phyloP scores from a whole-genome alignment of 495 filamentous ascomycete species.

The Pyronema domesticum region DNA sequence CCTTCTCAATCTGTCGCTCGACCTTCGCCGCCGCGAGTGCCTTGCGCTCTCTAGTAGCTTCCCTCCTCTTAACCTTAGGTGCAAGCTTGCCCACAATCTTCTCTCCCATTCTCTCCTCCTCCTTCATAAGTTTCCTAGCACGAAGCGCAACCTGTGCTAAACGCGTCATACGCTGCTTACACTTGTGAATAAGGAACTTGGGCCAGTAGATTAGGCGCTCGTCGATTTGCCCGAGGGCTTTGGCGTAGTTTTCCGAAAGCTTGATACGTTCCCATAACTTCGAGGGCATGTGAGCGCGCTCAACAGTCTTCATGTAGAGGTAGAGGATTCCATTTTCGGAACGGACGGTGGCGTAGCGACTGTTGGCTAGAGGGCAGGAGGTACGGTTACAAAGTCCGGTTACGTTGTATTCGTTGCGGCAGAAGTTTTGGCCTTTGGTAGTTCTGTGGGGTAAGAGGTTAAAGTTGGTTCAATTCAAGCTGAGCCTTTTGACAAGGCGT shows the following conservation, averaged over 20 bases:
- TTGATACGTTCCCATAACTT: slow-evolving; percentile 93
- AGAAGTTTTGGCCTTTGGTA: slow-evolving; percentile 84
- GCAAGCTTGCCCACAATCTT: slow-evolving; percentile 75
- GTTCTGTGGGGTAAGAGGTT: slow-evolving; percentile 36
- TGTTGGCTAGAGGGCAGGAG: slow-evolving; percentile 89
- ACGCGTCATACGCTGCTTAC: slow-evolving; percentile 90
- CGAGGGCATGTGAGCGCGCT: slow-evolving; percentile 73
- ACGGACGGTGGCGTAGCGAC: slow-evolving; percentile 85
- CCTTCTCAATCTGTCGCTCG: slow-evolving; percentile 87
- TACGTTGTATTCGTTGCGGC: slow-evolving; percentile 85
- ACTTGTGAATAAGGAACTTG: slow-evolving; percentile 87
- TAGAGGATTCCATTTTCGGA: slow-evolving; percentile 68
- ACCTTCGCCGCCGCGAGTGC: slow-evolving; percentile 87
- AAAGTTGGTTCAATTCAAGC: slow-evolving; percentile 2
- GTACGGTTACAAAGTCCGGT: slow-evolving; percentile 89
- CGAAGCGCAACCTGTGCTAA: slow-evolving; percentile 85
- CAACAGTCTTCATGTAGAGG: slow-evolving; percentile 93
- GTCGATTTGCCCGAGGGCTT: slow-evolving; percentile 77
- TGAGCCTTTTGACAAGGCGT: background rate
- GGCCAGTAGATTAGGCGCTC: slow-evolving; percentile 85
- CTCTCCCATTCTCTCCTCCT: slow-evolving; percentile 84
- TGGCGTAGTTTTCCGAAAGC: slow-evolving; percentile 73
- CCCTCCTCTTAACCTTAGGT: slow-evolving; percentile 75
- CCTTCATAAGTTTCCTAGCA: slow-evolving; percentile 62
- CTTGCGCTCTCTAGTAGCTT: slow-evolving; percentile 84